These are phyloP conservation scores for Stevia rebaudiana DNA, from an alignment of 140 eudicot species.

Conservation along the genomic window DNA sequence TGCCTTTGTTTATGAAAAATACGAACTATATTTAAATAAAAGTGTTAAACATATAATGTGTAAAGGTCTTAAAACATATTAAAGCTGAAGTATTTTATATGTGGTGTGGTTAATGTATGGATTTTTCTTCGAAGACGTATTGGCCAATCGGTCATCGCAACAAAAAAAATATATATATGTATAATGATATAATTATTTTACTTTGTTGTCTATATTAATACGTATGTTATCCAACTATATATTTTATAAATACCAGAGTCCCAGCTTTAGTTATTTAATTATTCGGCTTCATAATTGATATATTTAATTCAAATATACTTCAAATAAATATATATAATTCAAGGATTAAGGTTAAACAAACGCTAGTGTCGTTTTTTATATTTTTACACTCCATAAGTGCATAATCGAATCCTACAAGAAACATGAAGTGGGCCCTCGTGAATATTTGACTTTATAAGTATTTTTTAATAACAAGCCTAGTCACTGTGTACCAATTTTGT, in stretches of 20 bases:
- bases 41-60: too few relatives aligned
- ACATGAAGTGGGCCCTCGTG: conserved; percentile 25
- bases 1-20: too few relatives aligned
- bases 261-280: not conserved
- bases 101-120: too few relatives aligned
- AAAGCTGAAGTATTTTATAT: too few relatives aligned
- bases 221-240: not conserved
- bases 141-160: too few relatives aligned
- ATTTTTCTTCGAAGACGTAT: too few relatives aligned
- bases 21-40: too few relatives aligned
- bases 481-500: conserved; percentile 30
- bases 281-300: not conserved
- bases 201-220: too few relatives aligned
- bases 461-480: conserved; percentile 20
- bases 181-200: too few relatives aligned
- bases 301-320: not conserved
- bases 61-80: too few relatives aligned
- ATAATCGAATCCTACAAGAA: conserved; percentile 34
- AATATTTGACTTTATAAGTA: conserved; percentile 27
- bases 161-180: too few relatives aligned
- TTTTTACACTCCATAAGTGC: not conserved
- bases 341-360: conserved; percentile 15
- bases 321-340: not conserved
- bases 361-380: not conserved
- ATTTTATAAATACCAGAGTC: not conserved